phyloP scores from a whole-genome alignment of 2,329 filamentous ascomycete genomes.

The Lasiodiplodia hormozganensis region DNA sequence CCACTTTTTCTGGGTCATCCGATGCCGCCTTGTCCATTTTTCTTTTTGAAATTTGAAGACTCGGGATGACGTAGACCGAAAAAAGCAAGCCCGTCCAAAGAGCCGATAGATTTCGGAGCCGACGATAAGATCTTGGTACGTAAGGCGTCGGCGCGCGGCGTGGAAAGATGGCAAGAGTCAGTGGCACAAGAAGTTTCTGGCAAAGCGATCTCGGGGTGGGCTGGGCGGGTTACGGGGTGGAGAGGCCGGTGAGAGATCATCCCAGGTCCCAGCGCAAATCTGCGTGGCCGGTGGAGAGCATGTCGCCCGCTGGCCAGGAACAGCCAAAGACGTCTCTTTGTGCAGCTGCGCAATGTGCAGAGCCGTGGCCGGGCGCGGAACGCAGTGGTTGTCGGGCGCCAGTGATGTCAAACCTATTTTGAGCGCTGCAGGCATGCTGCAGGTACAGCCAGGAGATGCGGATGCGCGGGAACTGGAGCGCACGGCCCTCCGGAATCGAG shows the following conservation, averaged over 20 bases:
- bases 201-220: conserved; percentile 22
- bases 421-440: conserved; percentile 16
- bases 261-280: conserved; percentile 26
- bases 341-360: not conserved
- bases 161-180: not conserved
- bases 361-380: conserved; percentile 8
- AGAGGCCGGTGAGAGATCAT: conserved; percentile 23
- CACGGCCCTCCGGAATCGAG: conserved; percentile 4
- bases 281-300: conserved; percentile 12
- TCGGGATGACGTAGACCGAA: not conserved
- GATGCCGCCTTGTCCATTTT: not conserved
- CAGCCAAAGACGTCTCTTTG: not conserved
- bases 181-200: not conserved
- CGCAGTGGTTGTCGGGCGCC: not conserved
- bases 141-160: conserved; percentile 10
- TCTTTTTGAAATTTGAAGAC: not conserved
- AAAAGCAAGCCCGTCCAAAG: conserved; percentile 3
- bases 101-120: conserved; percentile 4
- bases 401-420: conserved; percentile 15
- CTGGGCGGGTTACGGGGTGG: conserved; percentile 13
- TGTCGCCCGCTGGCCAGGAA: not conserved
- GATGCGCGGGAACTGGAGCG: conserved; percentile 18
- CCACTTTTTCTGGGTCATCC: not conserved
- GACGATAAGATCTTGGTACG: conserved; percentile 22
- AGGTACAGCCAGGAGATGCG: conserved; percentile 26